Evolutionary conservation across 2,329 filamentous ascomycete genomes (phyloP), one percentile per base, ranked within the genome.

Genomic region (Calonectria pseudoreteaudii): DNA sequence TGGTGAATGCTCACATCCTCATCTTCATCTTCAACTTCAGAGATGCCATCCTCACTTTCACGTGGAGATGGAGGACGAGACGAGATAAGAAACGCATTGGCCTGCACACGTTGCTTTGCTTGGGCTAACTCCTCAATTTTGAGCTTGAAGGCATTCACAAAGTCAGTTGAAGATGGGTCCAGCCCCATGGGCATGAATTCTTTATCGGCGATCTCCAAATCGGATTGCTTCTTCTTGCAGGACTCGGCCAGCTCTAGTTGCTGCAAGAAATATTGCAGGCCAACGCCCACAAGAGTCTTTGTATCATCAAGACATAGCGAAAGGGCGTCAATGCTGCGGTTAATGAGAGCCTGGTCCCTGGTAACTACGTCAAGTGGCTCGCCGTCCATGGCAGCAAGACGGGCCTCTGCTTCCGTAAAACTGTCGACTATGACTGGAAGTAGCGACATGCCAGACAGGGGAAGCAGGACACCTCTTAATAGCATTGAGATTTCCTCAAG

Each of bases 381-480:
- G 11, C 18, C 26, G 26, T 69, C 36, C n/a, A 47, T 31, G 4
- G 44, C 38, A 20, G 36, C 60, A n/a, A 66, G 18, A 5, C 44
- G 26, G 8, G 31, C 41, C 20, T 73, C 67, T 2, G 60, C 52
- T 62, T 70, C 71, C 2, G 67, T 41, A 30, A 73, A 70, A 20
- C 71, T 68, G 38, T 67, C 56, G 31, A 71, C 72, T 18, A 74
- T 71, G 23, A 36, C 64, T 13, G 68, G 72, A 38, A 74, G 52
- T 26, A 74, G 68, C 10, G 68, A 71, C 68, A 74, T 71, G 30
- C 72, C 68, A 36, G 67, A 74, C 28, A 74, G 34, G 4, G 72
- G 72, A 11, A 74, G 53, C 30, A 71, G 26, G 6, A 71, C 38
- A 6, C 47, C 64, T 62, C 68, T 53, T n/a, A 71, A 7, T 3